A percentile compares a stretch with the other conserved stretches of the same genome.
Conservation (phyloP, 805 yeast species). For the Huiozyma naganishii region DNA sequence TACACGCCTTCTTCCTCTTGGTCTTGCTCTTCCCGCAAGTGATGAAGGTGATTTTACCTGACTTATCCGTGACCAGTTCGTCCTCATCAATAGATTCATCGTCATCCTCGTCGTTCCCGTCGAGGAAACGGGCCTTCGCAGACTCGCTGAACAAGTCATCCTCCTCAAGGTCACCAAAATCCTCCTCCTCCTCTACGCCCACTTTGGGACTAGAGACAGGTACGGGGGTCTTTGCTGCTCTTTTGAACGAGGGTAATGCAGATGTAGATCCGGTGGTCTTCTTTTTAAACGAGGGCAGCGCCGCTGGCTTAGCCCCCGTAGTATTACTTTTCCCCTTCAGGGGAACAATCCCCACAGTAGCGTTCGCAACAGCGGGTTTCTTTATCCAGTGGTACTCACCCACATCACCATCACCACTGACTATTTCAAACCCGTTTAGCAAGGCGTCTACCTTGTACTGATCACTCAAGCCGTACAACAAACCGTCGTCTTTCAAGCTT, state of each 20-base stretch:
- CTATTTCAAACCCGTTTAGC: slow-evolving; percentile 47
- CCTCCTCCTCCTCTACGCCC: slow-evolving; percentile 25
- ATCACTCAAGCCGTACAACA: slow-evolving; percentile 40
- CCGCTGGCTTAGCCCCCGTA: slow-evolving; percentile 8
- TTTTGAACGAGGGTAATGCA: slow-evolving; percentile 19
- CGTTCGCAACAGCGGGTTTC: slow-evolving; percentile 27
- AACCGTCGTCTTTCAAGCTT: slow-evolving; percentile 36
- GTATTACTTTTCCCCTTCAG: slow-evolving; percentile 13
- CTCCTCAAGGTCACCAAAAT: slow-evolving; percentile 27
- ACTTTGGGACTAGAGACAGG: slow-evolving; percentile 12
- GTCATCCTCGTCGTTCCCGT: slow-evolving; percentile 32
- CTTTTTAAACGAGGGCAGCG: slow-evolving; percentile 18
- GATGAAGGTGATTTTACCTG: slow-evolving; percentile 15
- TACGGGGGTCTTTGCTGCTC: slow-evolving; percentile 5
- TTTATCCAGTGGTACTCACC: slow-evolving; percentile 41
- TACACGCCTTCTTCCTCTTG: slow-evolving; percentile 73
- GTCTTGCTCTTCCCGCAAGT: slow-evolving; percentile 25
- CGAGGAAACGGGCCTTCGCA: slow-evolving; percentile 44
- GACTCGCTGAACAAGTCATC: slow-evolving; percentile 32
- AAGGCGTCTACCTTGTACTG: slow-evolving; percentile 43
- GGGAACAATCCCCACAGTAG: slow-evolving; percentile 23
- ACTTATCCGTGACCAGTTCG: slow-evolving; percentile 36
- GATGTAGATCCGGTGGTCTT: not conserved
- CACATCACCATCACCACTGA: slow-evolving; percentile 19
- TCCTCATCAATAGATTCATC: slow-evolving; percentile 49